Evolutionary conservation across 441 rosid species (phyloP).

Genomic region (Hypseocharis bilobata): DNA sequence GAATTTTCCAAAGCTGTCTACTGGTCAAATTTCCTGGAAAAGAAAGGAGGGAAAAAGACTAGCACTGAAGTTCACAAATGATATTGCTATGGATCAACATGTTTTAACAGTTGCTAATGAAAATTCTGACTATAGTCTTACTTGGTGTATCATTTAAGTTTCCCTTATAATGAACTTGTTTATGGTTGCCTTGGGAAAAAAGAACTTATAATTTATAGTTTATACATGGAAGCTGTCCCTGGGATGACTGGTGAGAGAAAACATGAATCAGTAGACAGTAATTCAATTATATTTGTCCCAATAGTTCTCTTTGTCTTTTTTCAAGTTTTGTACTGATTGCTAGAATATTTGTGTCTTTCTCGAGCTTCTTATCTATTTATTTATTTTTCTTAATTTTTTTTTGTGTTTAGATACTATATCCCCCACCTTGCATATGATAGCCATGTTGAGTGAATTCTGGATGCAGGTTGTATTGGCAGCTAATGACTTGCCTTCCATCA

Average conservation of each 20-base stretch:
- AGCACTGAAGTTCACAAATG: background rate
- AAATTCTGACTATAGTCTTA: background rate
- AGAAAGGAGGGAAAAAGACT: background rate
- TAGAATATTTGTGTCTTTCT: background rate
- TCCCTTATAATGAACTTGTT: background rate
- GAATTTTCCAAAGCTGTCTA: background rate
- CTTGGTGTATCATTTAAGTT: background rate
- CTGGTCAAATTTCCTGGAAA: background rate
- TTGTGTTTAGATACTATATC: background rate
- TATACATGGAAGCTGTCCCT: background rate
- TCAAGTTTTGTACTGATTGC: background rate
- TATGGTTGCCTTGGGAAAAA: background rate
- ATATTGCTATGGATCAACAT: background rate
- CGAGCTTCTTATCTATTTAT: no score
- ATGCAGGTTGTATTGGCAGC: conserved; percentile 92
- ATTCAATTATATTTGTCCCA: conserved; percentile 1
- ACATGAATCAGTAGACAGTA: background rate
- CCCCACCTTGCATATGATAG: background rate
- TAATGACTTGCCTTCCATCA: conserved; percentile 84
- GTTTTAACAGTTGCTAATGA: background rate
- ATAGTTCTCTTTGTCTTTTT: background rate
- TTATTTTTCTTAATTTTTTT: background rate
- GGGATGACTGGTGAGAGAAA: no score
- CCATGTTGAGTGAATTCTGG: background rate
- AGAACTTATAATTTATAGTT: no score